Evolutionary conservation across 345 rosid genomes (phyloP), one percentile per base, ranked within the genome.

Genomic region (Capsella bursapastoris): DNA sequence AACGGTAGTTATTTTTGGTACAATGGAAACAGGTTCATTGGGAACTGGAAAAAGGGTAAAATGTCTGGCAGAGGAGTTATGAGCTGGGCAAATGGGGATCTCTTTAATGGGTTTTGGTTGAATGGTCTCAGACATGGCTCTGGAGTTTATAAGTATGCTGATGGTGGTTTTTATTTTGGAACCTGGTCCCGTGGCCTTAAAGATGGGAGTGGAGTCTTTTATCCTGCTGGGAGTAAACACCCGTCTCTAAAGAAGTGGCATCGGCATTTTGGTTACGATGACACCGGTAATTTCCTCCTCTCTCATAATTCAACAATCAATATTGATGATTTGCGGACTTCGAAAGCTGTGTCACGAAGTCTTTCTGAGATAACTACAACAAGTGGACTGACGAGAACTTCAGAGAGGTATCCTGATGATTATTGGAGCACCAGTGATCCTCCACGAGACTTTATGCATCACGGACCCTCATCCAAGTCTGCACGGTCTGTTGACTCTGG

Each of bases 61-160:
- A 88, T 94, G 96, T 79, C 81, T 72, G 98, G 97, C 6, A 85
- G 89, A 84, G 98, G 98, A 57, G 82, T 87, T 61, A 91, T 94
- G 97, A 88, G 86, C 78, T 94, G 98, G 98, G 84, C 27, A 28
- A 88, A 83, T 50, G 95, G 98, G 51, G 98, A 94, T 79, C 57
- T 86, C 27, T 94, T 80, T 47, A 83, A 90, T 43, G 98, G 98
- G 14, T 80, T 73, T 84, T 94, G 98, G 98, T 66, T 81, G 71
- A 90, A 91, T 80, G 97, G 95, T 35, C 70, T 81, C 40, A 86
- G 88, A 74, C 87, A 94, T 69, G 97, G 97, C 32, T 88, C 91
- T 40, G 98, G 98, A 40, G 80, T 89, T 72, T 91, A 94, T 78
- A 87, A 81, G 72, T 94, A 76, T 76, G 82, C 84, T 0, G 93